Base-by-base conservation (phyloP, 2,329 filamentous ascomycete genomes). In the Trichoderma pleuroti region DNA sequence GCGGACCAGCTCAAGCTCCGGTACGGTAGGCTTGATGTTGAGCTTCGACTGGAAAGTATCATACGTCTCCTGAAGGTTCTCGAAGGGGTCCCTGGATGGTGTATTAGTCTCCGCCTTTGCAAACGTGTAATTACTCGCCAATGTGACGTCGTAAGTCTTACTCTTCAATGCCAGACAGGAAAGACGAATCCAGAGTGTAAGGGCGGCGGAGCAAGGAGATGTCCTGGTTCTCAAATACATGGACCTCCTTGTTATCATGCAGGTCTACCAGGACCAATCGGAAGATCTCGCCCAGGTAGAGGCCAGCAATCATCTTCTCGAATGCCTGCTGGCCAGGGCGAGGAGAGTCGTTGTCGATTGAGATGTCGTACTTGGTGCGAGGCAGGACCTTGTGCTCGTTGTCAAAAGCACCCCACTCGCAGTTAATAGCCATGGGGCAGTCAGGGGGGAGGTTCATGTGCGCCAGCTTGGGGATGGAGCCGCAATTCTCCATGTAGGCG, bases 401-500 rank as follows among this genome's bases (percentile, higher is more conserved):
- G 82, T 98, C 95, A 78, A 98, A 98, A 39, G 95, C 94, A 74
- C 95, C 95, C 88, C 94, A 98, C 81, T 98, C 95, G 84, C 94
- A 98, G 86, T 98, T 98, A 84, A 98, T 97, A 66, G 93, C 94
- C 86, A 98, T 97, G 60, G 91, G 93, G 72, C 90, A 90, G 72
- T 96, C 90, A 0, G 93, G 85, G 63, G 94, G 92, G 46, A 98
- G 88, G 77, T 97, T 96, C 86, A 97, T 88, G 83, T 98, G 90
- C 12, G 92, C 93, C 68, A 99, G 89, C 86, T 99, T 99, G 74
- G 94, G 95, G 74, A 99, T 93, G 14, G 91, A 93, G 74, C 93
- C 94, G 74, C 89, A 93, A 77, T 97, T 84, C 82, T 99, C 96
- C 92, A 99, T 97, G 84, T 99, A 99, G 49, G 96, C 96, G 52